Conservation (phyloP, 2,329 filamentous ascomycete species). For the Xylogone sp. region DNA sequence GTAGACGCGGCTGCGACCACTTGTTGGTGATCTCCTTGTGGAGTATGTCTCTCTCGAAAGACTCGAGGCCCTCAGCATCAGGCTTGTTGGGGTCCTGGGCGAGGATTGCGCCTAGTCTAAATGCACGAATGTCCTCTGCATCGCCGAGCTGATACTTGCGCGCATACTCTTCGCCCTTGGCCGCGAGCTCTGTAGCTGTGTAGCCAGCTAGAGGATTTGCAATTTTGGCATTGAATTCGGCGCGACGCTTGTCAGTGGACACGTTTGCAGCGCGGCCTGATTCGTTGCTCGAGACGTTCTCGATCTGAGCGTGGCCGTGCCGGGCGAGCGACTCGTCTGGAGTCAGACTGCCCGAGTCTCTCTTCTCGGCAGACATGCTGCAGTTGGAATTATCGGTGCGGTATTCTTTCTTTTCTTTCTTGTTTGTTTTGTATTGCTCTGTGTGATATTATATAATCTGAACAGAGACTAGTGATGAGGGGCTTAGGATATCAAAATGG, state of each 20-base stretch:
- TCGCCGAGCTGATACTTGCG: slow-evolving; percentile 48
- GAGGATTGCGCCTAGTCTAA: slow-evolving; percentile 56
- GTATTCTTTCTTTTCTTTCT: too few species aligned
- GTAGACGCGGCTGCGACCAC: slow-evolving; percentile 64
- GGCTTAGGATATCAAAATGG: too few species aligned
- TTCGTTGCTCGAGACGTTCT: background rate
- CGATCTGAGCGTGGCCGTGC: background rate
- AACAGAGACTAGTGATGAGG: too few species aligned
- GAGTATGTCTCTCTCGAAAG: slow-evolving; percentile 54
- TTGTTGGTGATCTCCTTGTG: slow-evolving; percentile 59
- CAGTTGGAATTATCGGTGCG: too few species aligned
- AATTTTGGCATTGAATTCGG: slow-evolving; percentile 43
- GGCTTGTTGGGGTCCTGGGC: slow-evolving; percentile 43
- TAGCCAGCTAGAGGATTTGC: slow-evolving; percentile 49
- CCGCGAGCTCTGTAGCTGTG: slow-evolving; percentile 45
- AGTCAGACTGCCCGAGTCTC: background rate
- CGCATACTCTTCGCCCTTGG: slow-evolving; percentile 56
- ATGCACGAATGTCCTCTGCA: slow-evolving; percentile 53
- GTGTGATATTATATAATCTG: too few species aligned
- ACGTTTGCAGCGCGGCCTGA: background rate
- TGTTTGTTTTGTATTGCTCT: too few species aligned
- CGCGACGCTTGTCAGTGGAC: slow-evolving; percentile 11
- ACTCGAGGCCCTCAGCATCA: slow-evolving; percentile 48
- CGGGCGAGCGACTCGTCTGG: background rate
- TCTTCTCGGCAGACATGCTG: background rate